Conservation (phyloP, 192 early-diverging fungal genomes). For the Funneliformis geosporum region DNA sequence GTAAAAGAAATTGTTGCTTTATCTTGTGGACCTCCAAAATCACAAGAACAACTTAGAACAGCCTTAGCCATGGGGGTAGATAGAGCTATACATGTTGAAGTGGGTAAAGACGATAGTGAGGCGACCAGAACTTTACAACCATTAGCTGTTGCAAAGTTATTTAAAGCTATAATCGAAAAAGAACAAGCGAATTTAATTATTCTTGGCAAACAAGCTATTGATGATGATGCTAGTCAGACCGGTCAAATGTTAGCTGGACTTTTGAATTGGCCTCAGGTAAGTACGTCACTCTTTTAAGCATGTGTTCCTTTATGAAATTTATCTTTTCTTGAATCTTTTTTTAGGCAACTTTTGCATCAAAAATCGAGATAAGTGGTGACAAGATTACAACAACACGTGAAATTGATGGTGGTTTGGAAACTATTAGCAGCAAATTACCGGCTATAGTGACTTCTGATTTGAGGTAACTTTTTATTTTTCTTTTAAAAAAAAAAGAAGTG, state of each 20-base stretch:
- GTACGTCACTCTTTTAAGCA: neutral
- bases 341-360: constrained; percentile 95
- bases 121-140: constrained; percentile 67
- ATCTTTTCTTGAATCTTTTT: constrained; percentile 20
- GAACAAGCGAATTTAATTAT: constrained; percentile 94
- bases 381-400: constrained; percentile 88
- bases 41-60: constrained; percentile 90
- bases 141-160: constrained; percentile 86
- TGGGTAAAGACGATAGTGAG: constrained; percentile 58
- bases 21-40: constrained; percentile 85
- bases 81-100: constrained; percentile 90
- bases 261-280: constrained; percentile 88
- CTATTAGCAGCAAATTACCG: constrained; percentile 79
- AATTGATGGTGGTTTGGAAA: constrained; percentile 97
- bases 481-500: too few relatives aligned
- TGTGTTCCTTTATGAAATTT: neutral
- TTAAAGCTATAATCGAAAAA: constrained; percentile 85
- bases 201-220: constrained; percentile 98
- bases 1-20: constrained; percentile 81
- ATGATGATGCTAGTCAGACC: constrained; percentile 96
- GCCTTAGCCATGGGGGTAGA: constrained; percentile 99
- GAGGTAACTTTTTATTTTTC: constrained; percentile 50
- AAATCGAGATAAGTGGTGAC: constrained; percentile 76
- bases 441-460: constrained; percentile 94
- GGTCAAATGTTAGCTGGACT: constrained; percentile 99